These are phyloP conservation scores for Chionographis japonica DNA, from an alignment of 106 monocot species.

Conservation along the genomic window DNA sequence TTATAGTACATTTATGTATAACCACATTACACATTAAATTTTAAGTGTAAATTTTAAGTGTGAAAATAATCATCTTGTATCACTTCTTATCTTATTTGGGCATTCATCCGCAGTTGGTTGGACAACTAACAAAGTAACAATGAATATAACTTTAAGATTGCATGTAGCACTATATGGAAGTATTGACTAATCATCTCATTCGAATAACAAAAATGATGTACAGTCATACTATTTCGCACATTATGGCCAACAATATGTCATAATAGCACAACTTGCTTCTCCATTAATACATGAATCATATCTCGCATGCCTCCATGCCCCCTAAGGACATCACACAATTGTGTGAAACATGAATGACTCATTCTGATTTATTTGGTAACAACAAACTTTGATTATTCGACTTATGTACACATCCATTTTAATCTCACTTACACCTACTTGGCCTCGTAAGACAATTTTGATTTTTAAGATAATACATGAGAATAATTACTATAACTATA, in stretches of 20 bases:
- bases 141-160: background rate
- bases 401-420: no score
- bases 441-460: no score
- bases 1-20: no score
- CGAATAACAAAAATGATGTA: background rate
- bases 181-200: background rate
- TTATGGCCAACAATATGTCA: background rate
- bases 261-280: slow-evolving; percentile 5
- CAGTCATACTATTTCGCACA: background rate
- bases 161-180: background rate
- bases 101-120: background rate
- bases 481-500: no score
- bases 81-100: background rate
- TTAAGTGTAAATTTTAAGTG: background rate
- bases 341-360: no score
- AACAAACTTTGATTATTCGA: no score
- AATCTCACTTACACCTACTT: no score
- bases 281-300: background rate
- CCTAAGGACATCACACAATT: no score
- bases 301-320: background rate
- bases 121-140: background rate
- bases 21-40: no score
- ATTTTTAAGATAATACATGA: no score
- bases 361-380: no score
- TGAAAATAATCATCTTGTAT: background rate